Base-by-base conservation (phyloP, 768 basidiomycete species). In the Trametes maxima region DNA sequence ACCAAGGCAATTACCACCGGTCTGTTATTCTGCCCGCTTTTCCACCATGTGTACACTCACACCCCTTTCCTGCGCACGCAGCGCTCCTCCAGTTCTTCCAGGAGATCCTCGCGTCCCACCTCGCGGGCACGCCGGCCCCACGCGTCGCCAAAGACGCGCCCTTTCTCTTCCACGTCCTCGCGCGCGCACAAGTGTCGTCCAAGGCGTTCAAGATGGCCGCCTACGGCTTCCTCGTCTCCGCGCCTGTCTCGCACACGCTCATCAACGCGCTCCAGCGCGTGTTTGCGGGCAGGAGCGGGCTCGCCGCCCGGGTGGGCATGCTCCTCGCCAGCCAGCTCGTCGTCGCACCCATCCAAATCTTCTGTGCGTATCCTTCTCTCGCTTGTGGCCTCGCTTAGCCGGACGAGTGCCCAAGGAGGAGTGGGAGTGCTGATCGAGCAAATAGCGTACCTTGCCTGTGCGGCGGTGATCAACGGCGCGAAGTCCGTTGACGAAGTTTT, bases 391-490 rank as follows among this genome's bases (percentile, higher is more conserved):
- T 1, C 16, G 22, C 10, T 24, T 33, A 21, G 10, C 14, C 14
- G 2, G 19, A 16, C 19, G 40, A 11, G 13, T 17, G 25, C 35
- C 24, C 12, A 37, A 7, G 25, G 36, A 10, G 22, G 48, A 13
- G 36, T 16, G 33, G 19, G 44, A 25, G n/a, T 3, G 48, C 39
- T 52, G 54, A 55, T 39, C 49, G 12, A 11, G 10, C 40, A 44
- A 7, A 3, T 24, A 88, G 92, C 83, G 4, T 92, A 85, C 73
- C 80, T 95, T 35, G 79, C 88, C 0, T 90, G 85, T 24, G 89
- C 92, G 85, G 90, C 94, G 1, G 72, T 94, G 37, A 94, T 95
- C 64, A 87, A 87, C 59, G 94, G 94, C 39, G 90, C 91, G 17
- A 83, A 80, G 65, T 84, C 87, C 10, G 63, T 82, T 8, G 80